These are phyloP conservation scores for Neurospora tetrasperma DNA, from an alignment of 495 filamentous ascomycete species.

Conservation along the genomic window DNA sequence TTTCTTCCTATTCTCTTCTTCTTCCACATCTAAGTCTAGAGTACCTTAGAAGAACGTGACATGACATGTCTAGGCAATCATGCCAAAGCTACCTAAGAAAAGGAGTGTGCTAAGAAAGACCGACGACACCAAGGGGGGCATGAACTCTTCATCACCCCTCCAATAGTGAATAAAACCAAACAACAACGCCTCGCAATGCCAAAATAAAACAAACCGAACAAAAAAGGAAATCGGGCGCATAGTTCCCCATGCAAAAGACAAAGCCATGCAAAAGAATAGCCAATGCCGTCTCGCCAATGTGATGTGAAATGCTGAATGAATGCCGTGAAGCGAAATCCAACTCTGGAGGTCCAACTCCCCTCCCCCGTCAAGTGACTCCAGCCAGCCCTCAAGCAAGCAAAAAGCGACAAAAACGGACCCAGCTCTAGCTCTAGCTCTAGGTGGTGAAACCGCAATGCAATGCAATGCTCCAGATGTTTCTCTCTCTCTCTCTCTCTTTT, in stretches of 20 bases:
- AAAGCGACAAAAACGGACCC: too few species aligned
- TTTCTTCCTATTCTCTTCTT: background rate
- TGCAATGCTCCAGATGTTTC: background rate
- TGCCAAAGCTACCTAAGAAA: background rate
- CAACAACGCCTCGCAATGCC: conserved; percentile 4
- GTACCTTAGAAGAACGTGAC: background rate
- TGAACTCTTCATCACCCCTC: background rate
- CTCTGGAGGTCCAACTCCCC: background rate
- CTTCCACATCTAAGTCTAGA: background rate
- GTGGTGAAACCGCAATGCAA: background rate
- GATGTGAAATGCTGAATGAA: background rate
- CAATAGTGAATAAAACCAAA: background rate
- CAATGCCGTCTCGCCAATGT: background rate
- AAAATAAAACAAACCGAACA: too few species aligned
- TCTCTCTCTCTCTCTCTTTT: background rate
- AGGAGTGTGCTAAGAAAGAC: background rate
- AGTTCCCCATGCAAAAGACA: background rate
- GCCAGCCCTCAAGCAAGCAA: too few species aligned
- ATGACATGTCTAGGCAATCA: background rate
- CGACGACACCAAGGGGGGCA: background rate
- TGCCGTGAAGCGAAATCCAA: background rate
- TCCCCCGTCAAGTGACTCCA: too few species aligned
- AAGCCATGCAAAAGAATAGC: background rate
- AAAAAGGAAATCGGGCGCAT: background rate
- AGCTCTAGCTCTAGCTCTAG: background rate